Conservation (phyloP, 2,329 filamentous ascomycete genomes). For the Harringtonia lauricola region DNA sequence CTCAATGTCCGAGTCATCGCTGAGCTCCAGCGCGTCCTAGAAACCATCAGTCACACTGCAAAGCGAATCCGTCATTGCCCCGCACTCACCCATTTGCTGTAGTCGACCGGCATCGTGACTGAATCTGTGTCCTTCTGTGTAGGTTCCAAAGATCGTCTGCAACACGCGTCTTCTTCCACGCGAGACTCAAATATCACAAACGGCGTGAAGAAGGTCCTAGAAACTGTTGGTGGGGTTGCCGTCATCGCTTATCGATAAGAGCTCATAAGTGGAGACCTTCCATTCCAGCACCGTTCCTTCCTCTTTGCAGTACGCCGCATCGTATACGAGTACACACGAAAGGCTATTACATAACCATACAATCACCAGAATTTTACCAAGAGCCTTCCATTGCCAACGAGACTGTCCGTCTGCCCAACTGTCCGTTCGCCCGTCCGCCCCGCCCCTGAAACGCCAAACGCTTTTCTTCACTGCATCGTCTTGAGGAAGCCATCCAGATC, state of each 20-base stretch:
- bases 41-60: no score
- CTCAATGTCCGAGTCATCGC: constrained; percentile 95
- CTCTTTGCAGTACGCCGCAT: no score
- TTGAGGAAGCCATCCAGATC: constrained; percentile 92
- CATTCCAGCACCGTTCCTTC: no score
- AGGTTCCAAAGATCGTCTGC: not conserved
- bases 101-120: constrained; percentile 33
- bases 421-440: no score
- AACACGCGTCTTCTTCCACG: not conserved
- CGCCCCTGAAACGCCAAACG: not conserved
- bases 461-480: constrained; percentile 59
- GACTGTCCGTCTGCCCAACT: not conserved
- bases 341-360: no score
- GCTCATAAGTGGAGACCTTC: not conserved
- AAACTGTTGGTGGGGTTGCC: not conserved
- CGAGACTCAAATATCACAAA: not conserved
- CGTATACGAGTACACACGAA: no score
- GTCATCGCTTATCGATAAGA: constrained; percentile 1
- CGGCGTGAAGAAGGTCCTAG: constrained; percentile 3
- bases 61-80: no score
- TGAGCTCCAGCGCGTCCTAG: constrained; percentile 85
- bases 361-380: no score
- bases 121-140: not conserved
- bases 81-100: constrained; percentile 55
- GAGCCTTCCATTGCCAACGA: not conserved